A percentile compares a stretch with the other conserved stretches of the same genome.
Evolutionary conservation across 768 basidiomycete genomes (phyloP).

Genomic region (Auricularia auricula-judae): DNA sequence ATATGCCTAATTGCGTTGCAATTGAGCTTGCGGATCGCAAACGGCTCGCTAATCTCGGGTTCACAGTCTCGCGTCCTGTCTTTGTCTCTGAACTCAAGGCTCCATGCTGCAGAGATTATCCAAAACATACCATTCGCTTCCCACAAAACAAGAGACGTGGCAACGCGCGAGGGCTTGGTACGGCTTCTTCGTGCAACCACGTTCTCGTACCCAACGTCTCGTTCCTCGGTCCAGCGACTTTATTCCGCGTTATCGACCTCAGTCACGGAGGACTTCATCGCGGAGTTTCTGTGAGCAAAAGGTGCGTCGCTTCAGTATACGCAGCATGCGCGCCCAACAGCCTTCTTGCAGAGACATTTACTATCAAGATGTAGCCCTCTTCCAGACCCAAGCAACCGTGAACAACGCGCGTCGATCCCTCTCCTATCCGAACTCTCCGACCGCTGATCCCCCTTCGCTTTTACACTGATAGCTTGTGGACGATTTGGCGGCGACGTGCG

Average conservation of each 20-base stretch:
- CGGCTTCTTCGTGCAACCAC: neutral
- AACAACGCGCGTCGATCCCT: slow-evolving; percentile 44
- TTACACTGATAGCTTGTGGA: slow-evolving; percentile 60
- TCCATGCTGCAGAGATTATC: neutral
- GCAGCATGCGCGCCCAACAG: neutral
- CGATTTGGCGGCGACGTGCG: slow-evolving; percentile 77
- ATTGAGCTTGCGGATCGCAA: neutral
- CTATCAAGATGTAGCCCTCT: slow-evolving; percentile 75
- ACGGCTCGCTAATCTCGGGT: neutral
- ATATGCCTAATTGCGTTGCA: neutral
- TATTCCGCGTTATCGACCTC: slow-evolving; percentile 54
- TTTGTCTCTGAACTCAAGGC: neutral
- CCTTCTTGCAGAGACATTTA: slow-evolving; percentile 57
- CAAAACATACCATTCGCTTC: neutral
- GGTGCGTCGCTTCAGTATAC: slow-evolving; percentile 26
- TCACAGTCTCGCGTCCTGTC: neutral
- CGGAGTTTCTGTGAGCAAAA: slow-evolving; percentile 50
- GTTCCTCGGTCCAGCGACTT: slow-evolving; percentile 38
- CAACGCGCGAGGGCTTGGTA: neutral
- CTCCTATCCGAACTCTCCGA: neutral
- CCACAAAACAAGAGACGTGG: neutral
- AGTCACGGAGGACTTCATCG: slow-evolving; percentile 56
- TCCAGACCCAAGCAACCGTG: slow-evolving; percentile 66
- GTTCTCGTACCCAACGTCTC: neutral
- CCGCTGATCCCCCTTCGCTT: slow-evolving; percentile 2